Base-by-base conservation (phyloP, 1,284 basidiomycete genomes). In the Jaminaea rosea region DNA sequence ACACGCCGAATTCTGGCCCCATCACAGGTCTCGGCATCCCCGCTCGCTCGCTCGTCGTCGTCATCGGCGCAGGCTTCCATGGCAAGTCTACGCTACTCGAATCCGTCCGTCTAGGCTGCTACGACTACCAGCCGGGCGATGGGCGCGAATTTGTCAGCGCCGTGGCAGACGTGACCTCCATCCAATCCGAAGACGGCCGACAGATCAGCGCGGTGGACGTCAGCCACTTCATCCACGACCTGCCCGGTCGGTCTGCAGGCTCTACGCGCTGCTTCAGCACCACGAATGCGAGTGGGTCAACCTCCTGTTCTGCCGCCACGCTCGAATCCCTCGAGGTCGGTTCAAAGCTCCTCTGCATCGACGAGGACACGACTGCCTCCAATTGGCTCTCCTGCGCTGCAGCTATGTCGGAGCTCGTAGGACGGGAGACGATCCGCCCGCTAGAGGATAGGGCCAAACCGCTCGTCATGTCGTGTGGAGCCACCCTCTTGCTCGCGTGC, bases 51-150 rank as follows among this genome's bases (percentile, higher is more conserved):
- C 10, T 58, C 19, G 36, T 41, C 26, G 52, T 50, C 21, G 53
- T 47, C 23, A 13, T 54, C 1, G 56, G 56, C 10, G 56, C 52
- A 15, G 56, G 56, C 7, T 58, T 50, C 37, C 56, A 58, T 28
- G 56, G 56, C 26, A 58, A 58, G 37, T 58, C 56, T 4, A 58
- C 56, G 10, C 50, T 58, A 15, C 46, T 58, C 13, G 42, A 53
- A 19, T 52, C 56, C n/a, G 28, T 58, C 3, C 26, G 52, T 17
- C 24, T 39, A 10, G 56, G 56, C 4, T 11, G 45, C 4, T 58
- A 54, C 39, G 50, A 54, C 36, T 45, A 53, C 31, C 36, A 54
- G 2, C 49, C 52, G 13, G 52, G 47, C 5, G 56, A 58, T 29
- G 56, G 56, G 4, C 56, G 56, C 9, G 56, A 53, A 44, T 54